Evolutionary conservation across 257 asterid genomes (phyloP).

Genomic region (Schizonepeta tenuifolia): DNA sequence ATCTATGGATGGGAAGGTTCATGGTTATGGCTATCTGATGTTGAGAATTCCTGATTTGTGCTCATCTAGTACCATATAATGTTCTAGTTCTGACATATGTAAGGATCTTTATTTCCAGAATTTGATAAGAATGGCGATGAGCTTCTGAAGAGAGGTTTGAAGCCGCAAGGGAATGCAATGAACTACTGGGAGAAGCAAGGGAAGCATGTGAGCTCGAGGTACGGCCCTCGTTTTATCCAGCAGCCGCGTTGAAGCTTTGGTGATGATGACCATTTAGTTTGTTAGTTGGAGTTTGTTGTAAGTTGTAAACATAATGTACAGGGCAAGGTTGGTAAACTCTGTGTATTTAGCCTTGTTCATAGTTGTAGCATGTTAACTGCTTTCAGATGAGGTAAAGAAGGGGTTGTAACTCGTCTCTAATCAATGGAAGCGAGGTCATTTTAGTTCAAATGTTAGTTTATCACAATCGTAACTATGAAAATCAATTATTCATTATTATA

Average conservation of each 20-base stretch:
- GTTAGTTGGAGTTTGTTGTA: conserved; percentile 30
- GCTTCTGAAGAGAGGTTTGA: conserved; percentile 46
- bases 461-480: background rate
- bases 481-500: too few species aligned
- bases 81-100: background rate
- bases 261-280: conserved; percentile 24
- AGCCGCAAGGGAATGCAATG: conserved; percentile 44
- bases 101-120: conserved; percentile 35
- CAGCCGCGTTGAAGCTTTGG: conserved; percentile 72
- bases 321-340: conserved; percentile 61
- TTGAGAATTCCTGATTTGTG: background rate
- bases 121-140: conserved; percentile 47
- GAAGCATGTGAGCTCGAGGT: conserved; percentile 57
- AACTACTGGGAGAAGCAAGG: conserved; percentile 72
- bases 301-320: conserved; percentile 58
- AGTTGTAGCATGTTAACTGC: conserved; percentile 31
- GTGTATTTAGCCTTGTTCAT: conserved; percentile 72
- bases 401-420: conserved; percentile 21
- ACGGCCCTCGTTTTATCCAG: conserved; percentile 86
- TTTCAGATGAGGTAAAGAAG: conserved; percentile 31
- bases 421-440: conserved; percentile 18
- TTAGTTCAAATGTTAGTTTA: background rate
- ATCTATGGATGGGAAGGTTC: too few species aligned
- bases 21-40: background rate
- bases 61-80: too few species aligned